phyloP scores from a whole-genome alignment of 768 basidiomycete genomes.

The Lanmaoa rubissima region DNA sequence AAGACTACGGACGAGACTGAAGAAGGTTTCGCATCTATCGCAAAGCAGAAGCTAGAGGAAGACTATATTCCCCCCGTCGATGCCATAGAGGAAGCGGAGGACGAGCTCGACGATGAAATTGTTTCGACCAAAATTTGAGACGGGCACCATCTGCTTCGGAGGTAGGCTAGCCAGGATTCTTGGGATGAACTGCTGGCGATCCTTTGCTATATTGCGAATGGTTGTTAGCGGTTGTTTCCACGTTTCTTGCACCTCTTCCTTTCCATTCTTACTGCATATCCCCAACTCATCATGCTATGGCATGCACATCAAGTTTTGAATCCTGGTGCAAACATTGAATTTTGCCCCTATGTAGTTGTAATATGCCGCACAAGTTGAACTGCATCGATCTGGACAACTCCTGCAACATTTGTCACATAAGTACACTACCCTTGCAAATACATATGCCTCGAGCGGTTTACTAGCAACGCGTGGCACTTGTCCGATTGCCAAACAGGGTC shows the following conservation, averaged over 20 bases:
- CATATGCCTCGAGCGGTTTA: background rate
- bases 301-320: background rate
- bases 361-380: background rate
- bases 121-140: conserved; percentile 5
- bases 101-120: conserved; percentile 19
- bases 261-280: background rate
- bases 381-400: background rate
- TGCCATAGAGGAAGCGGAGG: conserved; percentile 17
- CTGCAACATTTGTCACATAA: background rate
- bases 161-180: conserved; percentile 17
- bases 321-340: background rate
- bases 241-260: conserved; percentile 12
- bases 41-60: conserved; percentile 33
- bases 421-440: background rate
- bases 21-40: conserved; percentile 48
- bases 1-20: conserved; percentile 44
- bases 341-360: background rate
- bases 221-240: conserved; percentile 34
- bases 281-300: conserved; percentile 6
- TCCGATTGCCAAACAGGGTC: conserved; percentile 18
- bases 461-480: background rate
- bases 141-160: background rate
- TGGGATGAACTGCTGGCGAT: conserved; percentile 34
- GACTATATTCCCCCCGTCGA: conserved; percentile 15
- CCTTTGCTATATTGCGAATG: conserved; percentile 32